Evolutionary conservation across 257 asterid species (phyloP).

Genomic region (Primulina eburnea): DNA sequence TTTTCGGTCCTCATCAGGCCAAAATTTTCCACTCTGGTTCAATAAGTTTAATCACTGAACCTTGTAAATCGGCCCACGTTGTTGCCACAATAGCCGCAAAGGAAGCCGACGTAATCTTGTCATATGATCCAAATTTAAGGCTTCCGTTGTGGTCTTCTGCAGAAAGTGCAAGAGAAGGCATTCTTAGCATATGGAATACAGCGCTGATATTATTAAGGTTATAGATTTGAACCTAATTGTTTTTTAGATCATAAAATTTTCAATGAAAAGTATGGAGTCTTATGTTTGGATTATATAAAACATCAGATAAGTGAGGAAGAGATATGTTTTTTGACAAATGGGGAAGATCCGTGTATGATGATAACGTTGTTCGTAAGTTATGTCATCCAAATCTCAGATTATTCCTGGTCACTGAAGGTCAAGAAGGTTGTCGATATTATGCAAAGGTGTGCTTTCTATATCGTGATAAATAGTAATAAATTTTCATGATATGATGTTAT

Average conservation of each 20-base stretch:
- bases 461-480: neutral
- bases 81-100: slow-evolving; percentile 88
- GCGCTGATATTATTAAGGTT: slow-evolving; percentile 98
- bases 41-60: slow-evolving; percentile 93
- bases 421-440: slow-evolving; percentile 95
- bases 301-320: slow-evolving; percentile 90
- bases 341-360: slow-evolving; percentile 93
- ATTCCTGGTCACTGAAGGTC: slow-evolving; percentile 94
- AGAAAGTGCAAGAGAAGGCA: slow-evolving; percentile 95
- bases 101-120: slow-evolving; percentile 86
- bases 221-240: slow-evolving; percentile 4
- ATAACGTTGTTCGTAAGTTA: slow-evolving; percentile 74
- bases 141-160: slow-evolving; percentile 98
- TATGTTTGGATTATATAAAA: slow-evolving; percentile 25
- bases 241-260: neutral
- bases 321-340: slow-evolving; percentile 77
- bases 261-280: slow-evolving; percentile 12
- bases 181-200: slow-evolving; percentile 88
- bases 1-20: slow-evolving; percentile 51
- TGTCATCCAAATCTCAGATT: slow-evolving; percentile 77
- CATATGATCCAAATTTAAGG: slow-evolving; percentile 96
- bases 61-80: slow-evolving; percentile 90
- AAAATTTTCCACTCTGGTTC: slow-evolving; percentile 95
- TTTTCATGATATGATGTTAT: neutral
- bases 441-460: slow-evolving; percentile 63